Conservation (phyloP, 768 basidiomycete species). For the Boletus vinaceobasis region DNA sequence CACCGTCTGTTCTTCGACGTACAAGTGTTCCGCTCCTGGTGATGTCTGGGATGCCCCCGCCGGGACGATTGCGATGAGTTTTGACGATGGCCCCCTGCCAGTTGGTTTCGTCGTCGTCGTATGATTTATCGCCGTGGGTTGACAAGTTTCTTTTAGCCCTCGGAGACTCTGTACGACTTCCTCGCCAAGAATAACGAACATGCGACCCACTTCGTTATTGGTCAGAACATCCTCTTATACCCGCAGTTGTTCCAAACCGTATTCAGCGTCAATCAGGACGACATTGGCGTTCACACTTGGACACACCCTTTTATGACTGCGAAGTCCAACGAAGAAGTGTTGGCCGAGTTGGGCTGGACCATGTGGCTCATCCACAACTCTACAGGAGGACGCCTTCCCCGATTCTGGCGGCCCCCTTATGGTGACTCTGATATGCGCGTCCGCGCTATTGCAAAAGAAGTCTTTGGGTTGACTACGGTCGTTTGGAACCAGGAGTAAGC, state of each 20-base stretch:
- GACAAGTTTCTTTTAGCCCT: conserved; percentile 31
- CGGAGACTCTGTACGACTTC: conserved; percentile 57
- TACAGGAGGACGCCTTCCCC: conserved; percentile 70
- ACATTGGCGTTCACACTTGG: conserved; percentile 50
- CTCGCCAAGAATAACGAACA: conserved; percentile 58
- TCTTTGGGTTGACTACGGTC: conserved; percentile 82
- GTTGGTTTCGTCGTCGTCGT: conserved; percentile 26
- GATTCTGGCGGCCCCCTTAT: conserved; percentile 87
- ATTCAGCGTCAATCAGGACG: conserved; percentile 37
- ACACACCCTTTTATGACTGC: conserved; percentile 82
- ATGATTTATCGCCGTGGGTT: background rate
- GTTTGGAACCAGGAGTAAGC: conserved; percentile 88
- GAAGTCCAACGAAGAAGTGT: conserved; percentile 59
- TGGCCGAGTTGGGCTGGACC: conserved; percentile 78
- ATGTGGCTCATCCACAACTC: conserved; percentile 75
- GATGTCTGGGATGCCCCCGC: conserved; percentile 78
- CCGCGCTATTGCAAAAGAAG: conserved; percentile 77
- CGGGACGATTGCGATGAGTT: conserved; percentile 61
- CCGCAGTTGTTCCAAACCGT: conserved; percentile 53
- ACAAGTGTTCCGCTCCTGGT: conserved; percentile 56
- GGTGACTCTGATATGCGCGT: conserved; percentile 85
- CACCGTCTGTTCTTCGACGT: conserved; percentile 73
- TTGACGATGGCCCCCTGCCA: conserved; percentile 77
- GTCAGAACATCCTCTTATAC: conserved; percentile 64
- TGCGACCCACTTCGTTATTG: conserved; percentile 92